Evolutionary conservation across 2,329 filamentous ascomycete species (phyloP).

Genomic region (Parastagonospora nodorum): DNA sequence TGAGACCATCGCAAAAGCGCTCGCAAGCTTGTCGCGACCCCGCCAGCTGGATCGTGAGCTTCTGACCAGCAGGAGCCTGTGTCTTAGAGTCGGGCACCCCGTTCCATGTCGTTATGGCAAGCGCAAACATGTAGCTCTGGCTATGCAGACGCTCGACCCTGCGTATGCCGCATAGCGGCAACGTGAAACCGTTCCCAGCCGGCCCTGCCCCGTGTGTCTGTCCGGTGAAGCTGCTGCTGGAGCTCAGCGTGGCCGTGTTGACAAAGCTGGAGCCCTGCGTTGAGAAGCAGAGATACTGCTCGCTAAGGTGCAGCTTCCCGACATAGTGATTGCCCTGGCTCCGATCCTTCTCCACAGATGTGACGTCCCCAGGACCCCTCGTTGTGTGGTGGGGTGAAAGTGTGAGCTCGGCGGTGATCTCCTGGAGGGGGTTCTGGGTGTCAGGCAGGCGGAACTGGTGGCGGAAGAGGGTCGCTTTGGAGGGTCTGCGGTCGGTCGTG

Average conservation of each 20-base stretch:
- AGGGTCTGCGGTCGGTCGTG: conserved; percentile 75
- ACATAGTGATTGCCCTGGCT: conserved; percentile 83
- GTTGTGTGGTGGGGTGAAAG: conserved; percentile 69
- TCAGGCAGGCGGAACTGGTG: conserved; percentile 94
- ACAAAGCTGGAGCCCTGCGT: conserved; percentile 89
- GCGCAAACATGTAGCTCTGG: conserved; percentile 87
- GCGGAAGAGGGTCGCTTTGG: conserved; percentile 91
- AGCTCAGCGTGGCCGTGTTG: conserved; percentile 75
- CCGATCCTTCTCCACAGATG: conserved; percentile 63
- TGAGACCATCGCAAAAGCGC: conserved; percentile 93
- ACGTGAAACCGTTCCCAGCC: conserved; percentile 92
- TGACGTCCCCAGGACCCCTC: conserved; percentile 50
- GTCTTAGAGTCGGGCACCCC: conserved; percentile 53
- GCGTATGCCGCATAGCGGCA: conserved; percentile 88
- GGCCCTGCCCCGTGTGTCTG: conserved; percentile 92
- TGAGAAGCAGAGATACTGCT: conserved; percentile 95
- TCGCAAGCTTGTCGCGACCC: conserved; percentile 89
- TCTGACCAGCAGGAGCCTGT: conserved; percentile 67
- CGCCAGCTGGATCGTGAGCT: conserved; percentile 88
- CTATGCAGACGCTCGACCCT: conserved; percentile 92
- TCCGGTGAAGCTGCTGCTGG: conserved; percentile 84
- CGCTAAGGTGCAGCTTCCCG: conserved; percentile 90
- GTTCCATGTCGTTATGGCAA: conserved; percentile 96
- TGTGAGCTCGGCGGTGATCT: conserved; percentile 95
- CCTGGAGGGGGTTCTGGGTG: conserved; percentile 89